Evolutionary conservation across 1,284 basidiomycete species (phyloP), one percentile per base, ranked within the genome.

Genomic region (Moniliophthora roreri): DNA sequence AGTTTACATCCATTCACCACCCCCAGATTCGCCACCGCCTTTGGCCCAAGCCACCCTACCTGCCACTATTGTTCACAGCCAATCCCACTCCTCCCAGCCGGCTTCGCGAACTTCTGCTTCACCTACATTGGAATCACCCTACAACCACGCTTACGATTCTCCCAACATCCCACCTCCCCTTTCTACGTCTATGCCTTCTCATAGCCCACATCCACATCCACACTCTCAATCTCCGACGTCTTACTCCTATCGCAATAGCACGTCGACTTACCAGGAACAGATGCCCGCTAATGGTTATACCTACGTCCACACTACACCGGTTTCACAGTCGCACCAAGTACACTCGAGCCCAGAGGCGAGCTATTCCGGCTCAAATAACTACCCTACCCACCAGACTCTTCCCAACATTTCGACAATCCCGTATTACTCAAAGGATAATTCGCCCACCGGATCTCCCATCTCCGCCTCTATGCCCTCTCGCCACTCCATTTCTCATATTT

Each of bases 201-300:
- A n/a, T n/a, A n/a, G n/a, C 72, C 28, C 44, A n/a, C 45, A 56
- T 62, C 50, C 58, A 50, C 53, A 47, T 65, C 67, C 52, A 53
- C 63, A 8, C n/a, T 59, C 66, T 38, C 68, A 67, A 36, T 57
- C 55, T 4, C 51, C 63, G 18, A 58, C 41, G 50, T 36, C 52
- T 57, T 75, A 74, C 57, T 63, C 63, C 13, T 76, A 75, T 52
- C 60, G 73, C 11, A 70, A 59, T 53, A 68, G 65, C n/a, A 65
- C 72, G 11, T 62, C 74, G 6, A 70, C 69, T 2, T 82, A 81
- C 57, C 73, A 78, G 32, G 78, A 81, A 47, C 72, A 80, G 37
- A 68, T 74, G 3, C 74, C 76, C 53, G 67, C 73, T 13, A 60
- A 68, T 1, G 70, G 58, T 36, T 78, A 72, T 53, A 70, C 69